Percentiles rank a stretch among this genome's conserved stretches.
Evolutionary conservation across 345 rosid species (phyloP).

Genomic region (Camelina hispida): DNA sequence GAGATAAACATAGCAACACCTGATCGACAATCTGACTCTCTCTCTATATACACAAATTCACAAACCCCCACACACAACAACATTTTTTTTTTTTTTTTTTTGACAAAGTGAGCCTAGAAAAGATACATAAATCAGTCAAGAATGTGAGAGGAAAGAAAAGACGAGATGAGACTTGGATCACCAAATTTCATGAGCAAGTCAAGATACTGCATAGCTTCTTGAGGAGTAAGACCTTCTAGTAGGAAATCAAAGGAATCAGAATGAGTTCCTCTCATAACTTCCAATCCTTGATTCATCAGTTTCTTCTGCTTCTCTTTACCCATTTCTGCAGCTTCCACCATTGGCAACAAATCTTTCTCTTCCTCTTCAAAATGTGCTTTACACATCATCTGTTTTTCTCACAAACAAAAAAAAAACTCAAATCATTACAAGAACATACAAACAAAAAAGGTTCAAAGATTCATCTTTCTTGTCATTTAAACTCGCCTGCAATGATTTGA

Average conservation of each 20-base stretch:
- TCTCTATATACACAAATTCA: constrained; percentile 38
- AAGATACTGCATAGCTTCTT: constrained; percentile 68
- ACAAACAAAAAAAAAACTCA: background rate
- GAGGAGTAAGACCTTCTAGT: constrained; percentile 63
- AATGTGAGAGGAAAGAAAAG: constrained; percentile 24
- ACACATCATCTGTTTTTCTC: constrained; percentile 51
- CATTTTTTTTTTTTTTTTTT: background rate
- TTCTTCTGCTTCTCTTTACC: constrained; percentile 57
- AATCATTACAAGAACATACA: background rate
- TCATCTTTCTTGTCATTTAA: background rate
- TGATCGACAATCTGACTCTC: constrained; percentile 5
- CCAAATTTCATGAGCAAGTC: constrained; percentile 55
- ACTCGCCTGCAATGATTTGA: constrained; percentile 60
- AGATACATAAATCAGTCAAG: constrained; percentile 19
- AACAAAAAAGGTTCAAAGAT: background rate
- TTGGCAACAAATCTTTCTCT: constrained; percentile 63
- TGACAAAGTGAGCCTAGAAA: background rate
- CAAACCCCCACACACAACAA: constrained; percentile 20
- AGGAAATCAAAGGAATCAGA: constrained; percentile 55
- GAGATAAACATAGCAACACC: constrained; percentile 16
- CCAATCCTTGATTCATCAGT: constrained; percentile 55
- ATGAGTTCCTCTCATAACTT: constrained; percentile 64
- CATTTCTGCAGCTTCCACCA: constrained; percentile 68
- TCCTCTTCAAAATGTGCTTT: constrained; percentile 69
- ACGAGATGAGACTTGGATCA: constrained; percentile 44